Conservation (phyloP, 148 eudicot species). For the Nepenthes gracilis region DNA sequence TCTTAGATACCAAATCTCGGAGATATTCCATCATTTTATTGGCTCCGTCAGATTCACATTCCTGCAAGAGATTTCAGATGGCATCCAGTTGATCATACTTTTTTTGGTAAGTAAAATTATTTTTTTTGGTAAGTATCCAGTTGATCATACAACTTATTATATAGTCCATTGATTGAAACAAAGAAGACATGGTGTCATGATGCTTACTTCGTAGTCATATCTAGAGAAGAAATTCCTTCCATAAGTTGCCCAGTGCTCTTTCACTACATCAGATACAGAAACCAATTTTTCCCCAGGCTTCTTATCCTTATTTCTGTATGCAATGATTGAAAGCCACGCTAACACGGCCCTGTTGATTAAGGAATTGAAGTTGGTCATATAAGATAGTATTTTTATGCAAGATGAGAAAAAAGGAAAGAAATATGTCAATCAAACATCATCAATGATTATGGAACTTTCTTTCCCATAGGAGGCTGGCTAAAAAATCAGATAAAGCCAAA, state of each 20-base stretch:
- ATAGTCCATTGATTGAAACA: neutral
- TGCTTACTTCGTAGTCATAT: conserved; percentile 94
- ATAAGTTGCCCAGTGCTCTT: conserved; percentile 90
- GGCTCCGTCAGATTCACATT: conserved; percentile 98
- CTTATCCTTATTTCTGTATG: conserved; percentile 64
- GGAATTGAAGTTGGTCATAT: neutral
- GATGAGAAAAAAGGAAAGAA: too few relatives aligned
- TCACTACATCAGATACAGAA: conserved; percentile 83
- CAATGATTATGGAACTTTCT: too few relatives aligned
- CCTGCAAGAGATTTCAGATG: conserved; percentile 31
- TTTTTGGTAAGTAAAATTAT: too few relatives aligned
- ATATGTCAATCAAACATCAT: too few relatives aligned
- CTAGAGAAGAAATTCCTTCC: conserved; percentile 97
- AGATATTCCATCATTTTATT: conserved; percentile 83
- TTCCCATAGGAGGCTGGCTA: too few relatives aligned
- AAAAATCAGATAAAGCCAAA: too few relatives aligned
- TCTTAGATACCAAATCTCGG: conserved; percentile 63
- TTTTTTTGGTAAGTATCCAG: too few relatives aligned
- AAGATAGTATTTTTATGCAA: neutral
- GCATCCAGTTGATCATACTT: conserved; percentile 4
- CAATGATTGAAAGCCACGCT: conserved; percentile 96
- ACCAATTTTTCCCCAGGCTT: conserved; percentile 63
- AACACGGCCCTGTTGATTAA: conserved; percentile 71
- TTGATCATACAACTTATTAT: conserved; percentile 1
- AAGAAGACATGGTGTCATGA: conserved; percentile 1